Conservation (phyloP, 1,139 yeast species). For the Suhomyces kunorum region DNA sequence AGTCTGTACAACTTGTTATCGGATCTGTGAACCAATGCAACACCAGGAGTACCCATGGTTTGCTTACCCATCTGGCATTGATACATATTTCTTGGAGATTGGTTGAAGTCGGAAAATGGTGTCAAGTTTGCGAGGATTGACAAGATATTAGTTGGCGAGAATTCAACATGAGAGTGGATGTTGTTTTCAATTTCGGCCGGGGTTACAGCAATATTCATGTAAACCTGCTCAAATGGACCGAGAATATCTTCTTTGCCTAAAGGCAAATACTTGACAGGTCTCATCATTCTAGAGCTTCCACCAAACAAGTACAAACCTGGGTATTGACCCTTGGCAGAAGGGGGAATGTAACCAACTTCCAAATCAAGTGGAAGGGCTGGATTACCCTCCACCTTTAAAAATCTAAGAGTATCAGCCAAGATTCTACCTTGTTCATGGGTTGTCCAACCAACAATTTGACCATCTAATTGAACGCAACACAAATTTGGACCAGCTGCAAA, state of each 20-base stretch:
- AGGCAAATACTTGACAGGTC: slow-evolving; percentile 92
- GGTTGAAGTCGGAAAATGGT: slow-evolving; percentile 97
- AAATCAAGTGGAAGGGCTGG: slow-evolving; percentile 79
- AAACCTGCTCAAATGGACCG: slow-evolving; percentile 98
- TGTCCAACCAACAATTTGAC: slow-evolving; percentile 92
- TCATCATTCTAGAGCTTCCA: slow-evolving; percentile 91
- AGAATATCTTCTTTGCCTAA: slow-evolving; percentile 78
- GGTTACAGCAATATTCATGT: slow-evolving; percentile 93
- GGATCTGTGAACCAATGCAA: slow-evolving; percentile 86
- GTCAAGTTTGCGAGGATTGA: slow-evolving; percentile 95
- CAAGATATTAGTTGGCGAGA: slow-evolving; percentile 88
- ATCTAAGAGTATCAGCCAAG: slow-evolving; percentile 87
- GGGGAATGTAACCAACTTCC: slow-evolving; percentile 95
- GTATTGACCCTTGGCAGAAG: slow-evolving; percentile 91
- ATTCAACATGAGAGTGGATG: slow-evolving; percentile 90
- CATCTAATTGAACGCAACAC: slow-evolving; percentile 92
- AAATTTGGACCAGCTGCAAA: slow-evolving; percentile 85
- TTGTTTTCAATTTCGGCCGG: slow-evolving; percentile 86
- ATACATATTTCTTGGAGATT: slow-evolving; percentile 99
- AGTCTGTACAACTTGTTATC: slow-evolving; percentile 92
- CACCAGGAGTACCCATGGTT: slow-evolving; percentile 99
- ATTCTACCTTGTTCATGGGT: slow-evolving; percentile 84
- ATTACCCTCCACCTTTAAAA: slow-evolving; percentile 85
- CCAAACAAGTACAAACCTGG: slow-evolving; percentile 93
- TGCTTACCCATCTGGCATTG: slow-evolving; percentile 99